Base-by-base conservation (phyloP, 176 grass and related monocot species). In the Lolium perenne region DNA sequence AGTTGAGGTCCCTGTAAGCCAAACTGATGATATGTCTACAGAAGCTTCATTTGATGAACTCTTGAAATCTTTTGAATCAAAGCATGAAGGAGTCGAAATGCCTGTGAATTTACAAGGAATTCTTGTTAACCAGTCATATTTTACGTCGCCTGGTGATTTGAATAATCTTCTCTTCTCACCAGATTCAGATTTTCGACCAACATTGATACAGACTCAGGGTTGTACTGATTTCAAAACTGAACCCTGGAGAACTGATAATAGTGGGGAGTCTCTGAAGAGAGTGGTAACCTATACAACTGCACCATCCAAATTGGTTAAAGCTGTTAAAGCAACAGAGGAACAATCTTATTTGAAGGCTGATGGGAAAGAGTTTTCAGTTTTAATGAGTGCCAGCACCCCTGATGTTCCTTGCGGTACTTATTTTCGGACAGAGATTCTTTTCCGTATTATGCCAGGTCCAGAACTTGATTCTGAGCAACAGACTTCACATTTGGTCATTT, bases 391-490 rank as follows among this genome's bases (percentile, higher is more conserved):
- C 69, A 92, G 88, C 82, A 98, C 90, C 29, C 97, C 97, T 84
- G 97, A 98, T 92, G 87, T 98, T 81, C 92, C 97, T 73, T 95
- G 80, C 49, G 97, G 97, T 84, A 85, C 79, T 81, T 98, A 85
- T 82, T 98, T 98, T 79, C 89, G 85, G 89, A 95, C 90, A 32
- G 97, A 98, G 75, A 74, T 98, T 83, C 89, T 98, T 83, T 98
- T 92, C 65, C 88, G 86, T 79, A 94, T 98, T 57, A 94, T 79
- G 77, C 84, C 88, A 25, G 97, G 94, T 26, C 94, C 94, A 48
- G 87, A 89, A 71, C 82, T 94, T 75, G 86, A 91, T 83, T 89
- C 91, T 29, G 60, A 89, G 68, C 84, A 95, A 68, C 86, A 91
- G 72, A 86, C 97, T 35, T 92, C 93, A 63, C 88, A 84, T 86